Percentiles rank a stretch among this genome's conserved stretches.
phyloP scores from a whole-genome alignment of 2,329 filamentous ascomycete species.

The Penicillium sp. region DNA sequence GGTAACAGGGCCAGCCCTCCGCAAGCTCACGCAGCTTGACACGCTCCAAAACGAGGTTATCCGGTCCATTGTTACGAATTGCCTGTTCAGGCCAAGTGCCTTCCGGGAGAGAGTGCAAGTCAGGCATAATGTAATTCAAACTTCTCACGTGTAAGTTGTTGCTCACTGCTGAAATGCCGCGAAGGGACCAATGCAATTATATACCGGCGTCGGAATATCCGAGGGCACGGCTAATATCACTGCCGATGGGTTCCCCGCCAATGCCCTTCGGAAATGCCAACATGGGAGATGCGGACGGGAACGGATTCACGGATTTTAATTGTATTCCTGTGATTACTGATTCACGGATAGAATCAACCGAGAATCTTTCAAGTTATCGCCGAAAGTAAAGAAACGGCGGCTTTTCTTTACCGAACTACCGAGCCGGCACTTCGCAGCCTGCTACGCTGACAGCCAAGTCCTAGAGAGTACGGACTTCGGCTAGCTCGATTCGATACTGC shows the following conservation, averaged over 20 bases:
- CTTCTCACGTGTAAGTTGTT: background rate
- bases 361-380: no score
- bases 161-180: background rate
- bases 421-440: no score
- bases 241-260: constrained; percentile 3
- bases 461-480: no score
- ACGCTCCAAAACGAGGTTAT: constrained; percentile 50
- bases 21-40: constrained; percentile 54
- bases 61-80: constrained; percentile 54
- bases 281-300: background rate
- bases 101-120: constrained; percentile 43
- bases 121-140: constrained; percentile 32
- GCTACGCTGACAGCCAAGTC: no score
- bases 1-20: constrained; percentile 56
- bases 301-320: background rate
- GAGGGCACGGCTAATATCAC: constrained; percentile 4
- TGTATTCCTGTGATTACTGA: background rate
- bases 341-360: no score
- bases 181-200: background rate
- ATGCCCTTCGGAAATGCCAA: background rate
- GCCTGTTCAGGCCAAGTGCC: constrained; percentile 44
- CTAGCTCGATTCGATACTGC: no score
- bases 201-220: background rate
- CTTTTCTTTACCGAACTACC: no score
- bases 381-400: no score